Evolutionary conservation across 108 stramenopile species (phyloP), one percentile per base, ranked within the genome.

Genomic region (Mediolabrus comicus): DNA sequence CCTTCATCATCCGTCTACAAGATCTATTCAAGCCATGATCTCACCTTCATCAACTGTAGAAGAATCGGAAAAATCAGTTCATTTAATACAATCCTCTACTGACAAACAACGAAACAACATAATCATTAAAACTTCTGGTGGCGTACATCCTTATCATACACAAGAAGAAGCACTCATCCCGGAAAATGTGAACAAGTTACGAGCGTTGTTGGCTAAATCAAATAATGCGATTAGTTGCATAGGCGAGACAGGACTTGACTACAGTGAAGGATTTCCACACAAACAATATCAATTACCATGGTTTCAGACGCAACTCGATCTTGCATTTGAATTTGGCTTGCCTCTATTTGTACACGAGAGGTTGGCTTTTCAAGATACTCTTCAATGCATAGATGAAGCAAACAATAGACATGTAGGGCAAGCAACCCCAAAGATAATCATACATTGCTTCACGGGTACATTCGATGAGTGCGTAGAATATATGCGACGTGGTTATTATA

Each of bases 371-470:
- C 73, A 82, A 11, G 82, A 87, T 39, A 84, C 86, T 2, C 62
- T 89, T 17, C 51, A 65, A 34, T 74, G 86, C 31, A 79, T 93
- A 13, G 74, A 87, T 24, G 76, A 84, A 19, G 77, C 57, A 4
- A 64, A 14, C 14, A 24, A 43, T 5, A 70, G 64, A 4, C 84
- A 88, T 51, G 59, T n/a, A 36, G 71, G 71, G n/a, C 33, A 59
- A n/a, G 8, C 51, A 34, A 34, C 62, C 19, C 83, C 83, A 32
- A 66, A 71, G 58, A 80, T 91, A 25, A 80, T 95, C 53, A 78
- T 92, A 35, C 94, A 95, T 71, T 95, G 94, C 83, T 95, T 86
- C 71, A 95, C 94, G 2, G 94, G 94, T 19, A 86, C 84, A 10
- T 56, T 57, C 14, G 60, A 72, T 35, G 87, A 92, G 65, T 89